phyloP scores from a whole-genome alignment of 192 early-diverging fungal species.

The Phycomyces nitens region DNA sequence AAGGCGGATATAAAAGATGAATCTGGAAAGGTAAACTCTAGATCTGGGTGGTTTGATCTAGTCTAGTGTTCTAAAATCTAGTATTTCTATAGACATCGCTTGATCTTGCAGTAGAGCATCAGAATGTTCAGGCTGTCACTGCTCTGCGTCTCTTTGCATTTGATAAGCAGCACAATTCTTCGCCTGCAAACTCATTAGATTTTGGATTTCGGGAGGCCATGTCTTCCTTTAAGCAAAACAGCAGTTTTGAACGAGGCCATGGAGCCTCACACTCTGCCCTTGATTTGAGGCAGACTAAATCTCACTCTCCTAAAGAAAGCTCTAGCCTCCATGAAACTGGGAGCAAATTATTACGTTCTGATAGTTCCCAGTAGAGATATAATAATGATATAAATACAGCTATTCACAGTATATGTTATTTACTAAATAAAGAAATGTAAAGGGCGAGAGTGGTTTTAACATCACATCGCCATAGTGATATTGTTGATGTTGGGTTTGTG shows the following conservation, averaged over 20 bases:
- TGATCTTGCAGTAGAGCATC: constrained; percentile 50
- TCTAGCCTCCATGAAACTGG: neutral
- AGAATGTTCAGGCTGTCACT: constrained; percentile 53
- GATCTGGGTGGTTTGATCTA: too few relatives aligned
- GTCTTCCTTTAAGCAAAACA: constrained; percentile 32
- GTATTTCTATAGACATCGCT: constrained; percentile 40
- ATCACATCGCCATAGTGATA: too few relatives aligned
- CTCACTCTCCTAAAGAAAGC: neutral
- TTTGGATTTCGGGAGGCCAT: constrained; percentile 44
- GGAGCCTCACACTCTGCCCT: constrained; percentile 30
- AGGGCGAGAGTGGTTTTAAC: too few relatives aligned
- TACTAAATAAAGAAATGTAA: too few relatives aligned
- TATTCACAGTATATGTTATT: neutral
- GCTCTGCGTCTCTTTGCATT: constrained; percentile 40
- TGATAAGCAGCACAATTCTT: constrained; percentile 38
- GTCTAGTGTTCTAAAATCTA: too few relatives aligned
- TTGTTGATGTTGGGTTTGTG: too few relatives aligned
- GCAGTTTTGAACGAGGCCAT: neutral
- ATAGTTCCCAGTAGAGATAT: neutral
- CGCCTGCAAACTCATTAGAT: constrained; percentile 34
- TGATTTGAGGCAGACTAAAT: constrained; percentile 15
- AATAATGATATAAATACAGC: neutral
- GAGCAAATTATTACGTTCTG: neutral
- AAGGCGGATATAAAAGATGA: constrained; percentile 69
- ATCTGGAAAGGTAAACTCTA: constrained; percentile 51